Percentiles rank a stretch among this genome's conserved stretches.
These are phyloP conservation scores for Penicillium sp. DNA, from an alignment of 2,329 filamentous ascomycete genomes.

Conservation along the genomic window DNA sequence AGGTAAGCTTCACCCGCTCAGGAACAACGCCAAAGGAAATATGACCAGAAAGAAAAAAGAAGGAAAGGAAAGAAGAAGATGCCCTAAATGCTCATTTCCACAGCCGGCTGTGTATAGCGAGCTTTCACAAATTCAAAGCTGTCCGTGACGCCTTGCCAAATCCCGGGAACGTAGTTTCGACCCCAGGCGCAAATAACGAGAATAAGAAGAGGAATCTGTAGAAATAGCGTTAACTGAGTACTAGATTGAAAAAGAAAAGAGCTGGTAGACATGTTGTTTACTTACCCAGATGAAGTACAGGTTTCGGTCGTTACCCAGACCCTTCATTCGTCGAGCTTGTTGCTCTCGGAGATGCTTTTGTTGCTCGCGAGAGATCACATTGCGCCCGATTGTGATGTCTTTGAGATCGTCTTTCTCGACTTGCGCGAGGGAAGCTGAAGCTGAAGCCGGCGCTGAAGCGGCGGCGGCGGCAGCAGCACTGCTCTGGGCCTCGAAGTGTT, in stretches of 20 bases:
- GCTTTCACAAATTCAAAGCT: constrained; percentile 39
- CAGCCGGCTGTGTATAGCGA: constrained; percentile 32
- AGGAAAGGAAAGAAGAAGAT: constrained; percentile 9
- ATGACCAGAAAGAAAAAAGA: constrained; percentile 9
- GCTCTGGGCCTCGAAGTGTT: constrained; percentile 41
- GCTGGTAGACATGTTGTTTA: constrained; percentile 4
- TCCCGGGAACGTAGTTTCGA: constrained; percentile 41
- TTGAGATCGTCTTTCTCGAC: constrained; percentile 36
- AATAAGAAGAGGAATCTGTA: constrained; percentile 47
- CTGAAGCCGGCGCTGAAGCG: constrained; percentile 11
- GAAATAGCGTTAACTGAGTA: constrained; percentile 6
- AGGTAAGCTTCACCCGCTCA: constrained; percentile 11
- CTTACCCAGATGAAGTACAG: constrained; percentile 55
- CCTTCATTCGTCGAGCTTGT: constrained; percentile 48
- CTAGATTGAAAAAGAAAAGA: constrained; percentile 10
- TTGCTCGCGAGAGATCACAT: constrained; percentile 43
- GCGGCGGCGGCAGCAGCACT: constrained; percentile 18
- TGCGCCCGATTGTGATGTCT: constrained; percentile 43
- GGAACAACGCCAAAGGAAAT: constrained; percentile 15
- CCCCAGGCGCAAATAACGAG: constrained; percentile 46
- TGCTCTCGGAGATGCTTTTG: constrained; percentile 47
- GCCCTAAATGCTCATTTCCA: constrained; percentile 30
- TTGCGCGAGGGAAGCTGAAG: constrained; percentile 14
- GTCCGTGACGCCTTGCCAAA: constrained; percentile 39
- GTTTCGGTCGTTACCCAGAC: constrained; percentile 48